These are phyloP conservation scores for Chlorokybus atmophyticus DNA, from an alignment of 139 green algal genomes.

Conservation along the genomic window DNA sequence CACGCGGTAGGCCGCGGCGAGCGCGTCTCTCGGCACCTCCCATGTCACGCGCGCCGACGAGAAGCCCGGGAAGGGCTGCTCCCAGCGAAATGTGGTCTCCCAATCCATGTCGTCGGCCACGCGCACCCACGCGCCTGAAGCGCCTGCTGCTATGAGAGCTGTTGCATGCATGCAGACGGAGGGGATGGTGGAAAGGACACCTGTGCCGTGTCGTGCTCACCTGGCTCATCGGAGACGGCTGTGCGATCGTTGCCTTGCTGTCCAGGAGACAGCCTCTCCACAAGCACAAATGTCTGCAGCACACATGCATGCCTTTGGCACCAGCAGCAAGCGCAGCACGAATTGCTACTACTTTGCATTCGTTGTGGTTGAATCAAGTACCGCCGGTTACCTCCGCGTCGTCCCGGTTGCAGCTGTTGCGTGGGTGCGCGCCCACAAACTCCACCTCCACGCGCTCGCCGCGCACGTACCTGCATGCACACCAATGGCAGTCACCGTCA, in stretches of 20 bases:
- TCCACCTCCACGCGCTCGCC: no score
- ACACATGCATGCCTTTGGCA: no score
- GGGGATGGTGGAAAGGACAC: neutral
- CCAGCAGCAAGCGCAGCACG: no score
- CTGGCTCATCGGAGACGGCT: neutral
- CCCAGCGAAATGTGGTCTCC: slow-evolving; percentile 47
- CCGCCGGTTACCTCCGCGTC: no score
- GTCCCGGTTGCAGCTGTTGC: no score
- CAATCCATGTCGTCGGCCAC: slow-evolving; percentile 51
- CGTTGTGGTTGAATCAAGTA: no score
- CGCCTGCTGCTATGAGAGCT: slow-evolving; percentile 20
- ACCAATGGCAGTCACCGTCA: no score
- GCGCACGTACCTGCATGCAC: no score
- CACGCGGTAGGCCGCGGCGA: slow-evolving; percentile 46
- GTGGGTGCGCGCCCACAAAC: no score
- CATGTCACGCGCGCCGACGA: slow-evolving; percentile 53
- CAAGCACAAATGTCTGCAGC: no score
- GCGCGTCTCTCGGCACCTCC: slow-evolving; percentile 34
- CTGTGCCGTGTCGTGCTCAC: neutral
- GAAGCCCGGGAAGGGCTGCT: slow-evolving; percentile 18
- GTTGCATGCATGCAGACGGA: slow-evolving; percentile 1
- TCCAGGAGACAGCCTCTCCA: neutral
- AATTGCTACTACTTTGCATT: no score
- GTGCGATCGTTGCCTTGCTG: neutral
- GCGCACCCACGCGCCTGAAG: slow-evolving; percentile 24